Conservation (phyloP, 495 filamentous ascomycete species). For the Symbiotaphrina buchneri region DNA sequence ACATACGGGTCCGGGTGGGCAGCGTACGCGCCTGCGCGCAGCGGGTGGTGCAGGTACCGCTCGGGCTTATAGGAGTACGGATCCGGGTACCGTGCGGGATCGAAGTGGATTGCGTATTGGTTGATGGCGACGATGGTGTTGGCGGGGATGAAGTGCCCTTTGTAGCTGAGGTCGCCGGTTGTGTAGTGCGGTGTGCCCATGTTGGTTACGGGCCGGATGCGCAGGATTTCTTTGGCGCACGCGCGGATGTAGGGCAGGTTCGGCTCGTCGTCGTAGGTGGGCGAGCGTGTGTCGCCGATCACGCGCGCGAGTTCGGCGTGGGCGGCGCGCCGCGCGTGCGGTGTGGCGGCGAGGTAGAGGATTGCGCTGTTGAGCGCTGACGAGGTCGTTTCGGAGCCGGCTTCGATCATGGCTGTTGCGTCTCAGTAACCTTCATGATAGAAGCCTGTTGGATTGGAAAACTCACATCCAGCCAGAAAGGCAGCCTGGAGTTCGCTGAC, state of each 20-base stretch:
- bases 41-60: no score
- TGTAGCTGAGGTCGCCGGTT: constrained; percentile 30
- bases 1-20: no score
- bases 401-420: no score
- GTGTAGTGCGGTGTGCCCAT: constrained; percentile 33
- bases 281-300: constrained; percentile 28
- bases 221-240: constrained; percentile 42
- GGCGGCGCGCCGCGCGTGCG: no score
- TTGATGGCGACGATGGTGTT: constrained; percentile 28
- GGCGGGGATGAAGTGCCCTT: constrained; percentile 25
- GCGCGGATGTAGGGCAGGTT: constrained; percentile 35
- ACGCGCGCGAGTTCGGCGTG: constrained; percentile 22
- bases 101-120: constrained; percentile 31
- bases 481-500: no score
- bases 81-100: constrained; percentile 26
- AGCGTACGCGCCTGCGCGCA: no score
- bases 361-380: constrained; percentile 32
- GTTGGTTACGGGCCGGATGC: constrained; percentile 40
- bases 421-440: no score
- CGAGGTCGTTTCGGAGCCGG: constrained; percentile 31
- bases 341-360: constrained; percentile 37
- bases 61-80: constrained; percentile 25
- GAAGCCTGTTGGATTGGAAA: no score
- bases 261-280: no score
- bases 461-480: no score